A percentile compares a stretch with the other conserved stretches of the same genome.
These are phyloP conservation scores for Colletotrichum plurivorum DNA, from an alignment of 2,329 filamentous ascomycete genomes.

Conservation along the genomic window DNA sequence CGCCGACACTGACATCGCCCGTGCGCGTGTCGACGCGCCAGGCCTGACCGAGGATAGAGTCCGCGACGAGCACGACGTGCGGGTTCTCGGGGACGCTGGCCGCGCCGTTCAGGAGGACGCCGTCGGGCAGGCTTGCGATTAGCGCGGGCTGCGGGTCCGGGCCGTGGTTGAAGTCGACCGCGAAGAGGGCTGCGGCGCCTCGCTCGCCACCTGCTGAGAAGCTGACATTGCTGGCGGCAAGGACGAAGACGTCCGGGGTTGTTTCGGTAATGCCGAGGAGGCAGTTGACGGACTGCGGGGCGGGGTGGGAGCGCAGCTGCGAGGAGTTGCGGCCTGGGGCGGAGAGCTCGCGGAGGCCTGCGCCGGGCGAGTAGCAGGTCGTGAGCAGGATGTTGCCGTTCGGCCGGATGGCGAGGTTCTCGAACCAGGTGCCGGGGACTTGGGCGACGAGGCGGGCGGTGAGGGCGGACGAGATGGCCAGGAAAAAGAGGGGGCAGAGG, in stretches of 20 bases:
- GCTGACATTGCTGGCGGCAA: slow-evolving; percentile 37
- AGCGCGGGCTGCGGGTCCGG: slow-evolving; percentile 19
- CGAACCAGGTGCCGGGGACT: slow-evolving; percentile 49
- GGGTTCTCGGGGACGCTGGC: slow-evolving; percentile 36
- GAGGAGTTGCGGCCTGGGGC: not conserved
- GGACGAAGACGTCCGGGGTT: slow-evolving; percentile 39
- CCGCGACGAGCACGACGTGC: slow-evolving; percentile 44
- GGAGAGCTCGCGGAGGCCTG: slow-evolving; percentile 33
- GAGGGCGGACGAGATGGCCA: not conserved
- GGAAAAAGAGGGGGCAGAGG: no score
- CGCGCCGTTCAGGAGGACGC: slow-evolving; percentile 45
- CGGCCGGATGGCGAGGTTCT: slow-evolving; percentile 49
- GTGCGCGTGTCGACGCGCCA: slow-evolving; percentile 46
- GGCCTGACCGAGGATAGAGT: slow-evolving; percentile 45
- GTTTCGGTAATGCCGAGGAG: slow-evolving; percentile 42
- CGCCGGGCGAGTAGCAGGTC: slow-evolving; percentile 2
- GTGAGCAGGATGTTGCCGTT: slow-evolving; percentile 51
- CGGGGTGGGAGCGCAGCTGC: slow-evolving; percentile 16
- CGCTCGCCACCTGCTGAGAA: slow-evolving; percentile 3
- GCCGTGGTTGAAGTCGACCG: not conserved
- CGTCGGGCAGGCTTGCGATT: slow-evolving; percentile 40
- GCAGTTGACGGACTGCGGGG: not conserved
- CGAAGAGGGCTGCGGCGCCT: not conserved
- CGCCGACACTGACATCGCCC: slow-evolving; percentile 37
- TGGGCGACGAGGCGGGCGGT: slow-evolving; percentile 23